These are phyloP conservation scores for Tetraselmis chui DNA, from an alignment of 139 green algal species.

Conservation along the genomic window DNA sequence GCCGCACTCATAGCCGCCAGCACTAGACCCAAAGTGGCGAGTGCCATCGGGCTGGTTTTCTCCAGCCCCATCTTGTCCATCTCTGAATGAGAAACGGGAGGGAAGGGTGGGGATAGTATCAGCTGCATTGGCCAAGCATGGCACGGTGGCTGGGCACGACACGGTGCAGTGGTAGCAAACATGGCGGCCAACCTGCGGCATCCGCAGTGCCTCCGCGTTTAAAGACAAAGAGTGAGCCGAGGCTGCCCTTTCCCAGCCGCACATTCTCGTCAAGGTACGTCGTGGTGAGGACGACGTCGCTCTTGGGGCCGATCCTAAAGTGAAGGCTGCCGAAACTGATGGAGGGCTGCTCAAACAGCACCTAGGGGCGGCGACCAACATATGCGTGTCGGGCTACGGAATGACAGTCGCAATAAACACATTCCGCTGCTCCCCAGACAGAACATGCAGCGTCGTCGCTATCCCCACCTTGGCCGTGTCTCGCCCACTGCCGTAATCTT, in stretches of 20 bases:
- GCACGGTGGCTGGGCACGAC: neutral
- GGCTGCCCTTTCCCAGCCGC: conserved; percentile 60
- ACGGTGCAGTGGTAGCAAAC: neutral
- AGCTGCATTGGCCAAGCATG: neutral
- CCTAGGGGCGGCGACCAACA: conserved; percentile 4
- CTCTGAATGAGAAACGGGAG: conserved; percentile 17
- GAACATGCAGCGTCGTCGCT: neutral
- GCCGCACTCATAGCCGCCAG: conserved; percentile 28
- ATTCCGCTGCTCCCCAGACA: neutral
- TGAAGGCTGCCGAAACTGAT: conserved; percentile 38
- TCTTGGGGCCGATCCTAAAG: conserved; percentile 47
- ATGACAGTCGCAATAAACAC: neutral
- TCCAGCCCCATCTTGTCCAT: conserved; percentile 51
- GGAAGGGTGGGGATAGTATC: too few species aligned
- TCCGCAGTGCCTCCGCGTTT: conserved; percentile 52
- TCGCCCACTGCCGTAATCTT: conserved; percentile 6
- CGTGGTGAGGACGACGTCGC: conserved; percentile 57
- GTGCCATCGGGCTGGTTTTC: conserved; percentile 19
- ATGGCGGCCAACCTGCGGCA: conserved; percentile 20
- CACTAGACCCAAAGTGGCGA: conserved; percentile 13
- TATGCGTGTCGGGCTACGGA: neutral
- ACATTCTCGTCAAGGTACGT: conserved; percentile 73
- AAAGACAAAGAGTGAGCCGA: conserved; percentile 70
- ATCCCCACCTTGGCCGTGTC: conserved; percentile 49
- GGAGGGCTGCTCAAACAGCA: conserved; percentile 63